A percentile compares a stretch with the other conserved stretches of the same genome.
Evolutionary conservation across 768 basidiomycete species (phyloP).

Genomic region (Russula foetens): DNA sequence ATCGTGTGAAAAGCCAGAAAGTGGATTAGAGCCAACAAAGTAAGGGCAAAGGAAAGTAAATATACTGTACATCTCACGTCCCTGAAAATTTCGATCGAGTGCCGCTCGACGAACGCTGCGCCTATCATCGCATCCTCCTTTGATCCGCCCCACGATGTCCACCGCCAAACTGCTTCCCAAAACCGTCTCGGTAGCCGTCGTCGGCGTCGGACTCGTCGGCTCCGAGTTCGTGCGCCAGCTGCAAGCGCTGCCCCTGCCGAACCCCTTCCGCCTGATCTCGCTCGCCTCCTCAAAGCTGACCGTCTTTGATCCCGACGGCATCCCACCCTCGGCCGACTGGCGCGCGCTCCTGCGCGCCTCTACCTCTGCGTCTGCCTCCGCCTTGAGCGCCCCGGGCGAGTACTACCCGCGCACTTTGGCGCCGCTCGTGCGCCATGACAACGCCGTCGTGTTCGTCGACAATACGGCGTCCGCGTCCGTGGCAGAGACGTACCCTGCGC

Average conservation of each 20-base stretch:
- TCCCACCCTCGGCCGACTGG: constrained; percentile 34
- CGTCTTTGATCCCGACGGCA: constrained; percentile 43
- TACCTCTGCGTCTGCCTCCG: constrained; percentile 21
- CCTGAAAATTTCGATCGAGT: too few species aligned
- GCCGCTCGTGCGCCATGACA: constrained; percentile 36
- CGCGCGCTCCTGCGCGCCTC: constrained; percentile 43
- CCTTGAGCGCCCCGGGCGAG: constrained; percentile 32
- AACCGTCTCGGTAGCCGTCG: constrained; percentile 54
- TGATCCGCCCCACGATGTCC: neutral
- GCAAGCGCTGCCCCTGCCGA: constrained; percentile 48
- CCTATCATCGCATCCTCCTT: neutral
- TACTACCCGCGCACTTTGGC: constrained; percentile 36
- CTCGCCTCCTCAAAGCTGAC: constrained; percentile 60
- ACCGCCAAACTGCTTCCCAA: neutral
- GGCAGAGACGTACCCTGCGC: constrained; percentile 72
- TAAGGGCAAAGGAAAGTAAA: too few species aligned
- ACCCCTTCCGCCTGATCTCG: constrained; percentile 56
- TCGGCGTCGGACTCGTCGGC: constrained; percentile 93
- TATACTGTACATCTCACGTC: too few species aligned
- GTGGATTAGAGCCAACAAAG: too few species aligned
- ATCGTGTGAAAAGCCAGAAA: too few species aligned
- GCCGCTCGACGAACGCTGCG: too few species aligned
- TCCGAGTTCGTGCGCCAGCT: constrained; percentile 80
- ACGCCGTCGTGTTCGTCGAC: constrained; percentile 72
- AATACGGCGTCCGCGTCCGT: constrained; percentile 84